A percentile compares a stretch with the other conserved stretches of the same genome.
Conservation (phyloP, 164 flowering plant species). For the Annona squamosa region DNA sequence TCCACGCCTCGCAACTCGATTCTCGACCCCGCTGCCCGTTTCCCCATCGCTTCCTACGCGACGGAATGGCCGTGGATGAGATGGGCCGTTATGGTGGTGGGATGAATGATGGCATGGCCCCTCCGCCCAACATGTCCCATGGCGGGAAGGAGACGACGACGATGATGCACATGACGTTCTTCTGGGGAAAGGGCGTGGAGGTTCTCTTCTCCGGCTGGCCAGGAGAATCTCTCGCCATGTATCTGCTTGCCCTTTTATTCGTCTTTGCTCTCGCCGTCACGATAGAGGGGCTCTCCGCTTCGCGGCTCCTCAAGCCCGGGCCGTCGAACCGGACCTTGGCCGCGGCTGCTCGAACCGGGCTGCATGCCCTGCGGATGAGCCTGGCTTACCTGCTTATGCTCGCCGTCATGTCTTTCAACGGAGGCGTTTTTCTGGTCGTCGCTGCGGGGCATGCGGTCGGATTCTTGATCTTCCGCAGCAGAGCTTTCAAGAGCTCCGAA, state of each 20-base stretch:
- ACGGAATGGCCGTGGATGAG: neutral
- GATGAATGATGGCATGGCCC: neutral
- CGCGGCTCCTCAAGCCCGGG: slow-evolving; percentile 5
- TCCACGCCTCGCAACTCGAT: neutral
- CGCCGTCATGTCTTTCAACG: slow-evolving; percentile 34
- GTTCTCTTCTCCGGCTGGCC: slow-evolving; percentile 45
- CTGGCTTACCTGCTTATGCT: slow-evolving; percentile 37
- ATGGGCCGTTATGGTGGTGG: neutral
- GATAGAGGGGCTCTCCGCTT: slow-evolving; percentile 31
- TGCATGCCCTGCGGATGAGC: slow-evolving; percentile 23
- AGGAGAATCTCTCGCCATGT: slow-evolving; percentile 28
- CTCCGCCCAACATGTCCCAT: neutral
- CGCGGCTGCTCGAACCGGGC: slow-evolving; percentile 14
- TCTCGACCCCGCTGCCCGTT: neutral
- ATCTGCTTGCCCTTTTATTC: slow-evolving; percentile 28
- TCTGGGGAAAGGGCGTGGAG: slow-evolving; percentile 35
- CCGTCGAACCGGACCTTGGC: slow-evolving; percentile 2
- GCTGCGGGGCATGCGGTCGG: slow-evolving; percentile 30
- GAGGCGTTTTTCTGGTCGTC: slow-evolving; percentile 18
- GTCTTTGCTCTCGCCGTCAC: slow-evolving; percentile 22
- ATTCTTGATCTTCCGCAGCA: slow-evolving; percentile 17
- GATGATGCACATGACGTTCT: slow-evolving; percentile 41
- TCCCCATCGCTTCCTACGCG: neutral
- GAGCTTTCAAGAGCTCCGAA: neutral
- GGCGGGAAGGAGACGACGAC: neutral